Conservation (phyloP, 106 monocot species). For the Acanthochlamys bracteata region DNA sequence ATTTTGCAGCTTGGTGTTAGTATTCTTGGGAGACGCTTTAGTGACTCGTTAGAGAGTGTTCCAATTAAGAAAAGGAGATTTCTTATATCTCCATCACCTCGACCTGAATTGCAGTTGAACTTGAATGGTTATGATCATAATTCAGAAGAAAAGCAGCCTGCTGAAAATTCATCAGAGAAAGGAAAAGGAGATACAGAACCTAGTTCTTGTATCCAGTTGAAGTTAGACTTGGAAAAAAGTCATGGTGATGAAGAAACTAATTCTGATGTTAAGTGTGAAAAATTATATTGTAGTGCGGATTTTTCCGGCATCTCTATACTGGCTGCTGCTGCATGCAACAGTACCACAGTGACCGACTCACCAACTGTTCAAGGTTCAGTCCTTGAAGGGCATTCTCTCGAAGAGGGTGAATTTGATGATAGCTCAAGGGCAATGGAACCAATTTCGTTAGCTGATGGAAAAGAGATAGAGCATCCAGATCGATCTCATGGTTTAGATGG, state of each 20-base stretch:
- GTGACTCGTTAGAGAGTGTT: conserved; percentile 52
- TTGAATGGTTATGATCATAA: conserved; percentile 12
- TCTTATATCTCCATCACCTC: conserved; percentile 34
- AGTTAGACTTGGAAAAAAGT: conserved; percentile 1
- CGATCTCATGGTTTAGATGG: conserved; percentile 9
- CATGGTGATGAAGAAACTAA: conserved; percentile 4
- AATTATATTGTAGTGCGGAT: conserved; percentile 28
- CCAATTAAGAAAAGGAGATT: conserved; percentile 93
- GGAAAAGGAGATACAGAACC: conserved; percentile 10
- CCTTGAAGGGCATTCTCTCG: conserved; percentile 6
- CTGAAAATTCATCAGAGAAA: conserved; percentile 1
- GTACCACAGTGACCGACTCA: conserved; percentile 18
- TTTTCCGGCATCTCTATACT: conserved; percentile 94
- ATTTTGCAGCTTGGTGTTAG: conserved; percentile 68
- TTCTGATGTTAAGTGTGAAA: conserved; percentile 2
- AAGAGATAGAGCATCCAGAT: background rate
- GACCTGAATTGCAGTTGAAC: conserved; percentile 14
- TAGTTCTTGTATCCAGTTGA: background rate
- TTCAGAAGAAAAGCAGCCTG: conserved; percentile 2
- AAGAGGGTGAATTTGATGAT: conserved; percentile 11
- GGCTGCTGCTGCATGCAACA: conserved; percentile 73
- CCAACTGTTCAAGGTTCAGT: conserved; percentile 12
- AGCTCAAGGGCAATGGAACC: conserved; percentile 7
- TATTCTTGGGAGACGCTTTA: conserved; percentile 75
- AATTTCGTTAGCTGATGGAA: conserved; percentile 2